Conservation (phyloP, 495 filamentous ascomycete species). For the Hypoxylon fragiforme region DNA sequence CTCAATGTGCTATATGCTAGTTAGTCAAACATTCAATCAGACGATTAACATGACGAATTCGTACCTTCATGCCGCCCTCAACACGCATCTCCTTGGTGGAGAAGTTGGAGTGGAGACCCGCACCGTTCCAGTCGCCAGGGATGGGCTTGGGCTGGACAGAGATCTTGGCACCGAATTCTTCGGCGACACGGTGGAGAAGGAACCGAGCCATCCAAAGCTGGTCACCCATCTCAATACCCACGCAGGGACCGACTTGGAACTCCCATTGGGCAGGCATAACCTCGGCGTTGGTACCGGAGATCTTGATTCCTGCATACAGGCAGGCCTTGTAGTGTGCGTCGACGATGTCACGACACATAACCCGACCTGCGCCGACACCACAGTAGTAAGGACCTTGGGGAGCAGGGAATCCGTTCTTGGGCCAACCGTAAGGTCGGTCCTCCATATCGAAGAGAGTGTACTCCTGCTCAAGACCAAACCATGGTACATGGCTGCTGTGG, state of each 20-base stretch:
- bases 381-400: slow-evolving; percentile 98
- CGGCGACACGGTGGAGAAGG: slow-evolving; percentile 92
- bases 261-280: slow-evolving; percentile 99
- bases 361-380: slow-evolving; percentile 95
- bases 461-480: slow-evolving; percentile 99
- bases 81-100: slow-evolving; percentile 83
- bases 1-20: slow-evolving; percentile 62
- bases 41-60: neutral
- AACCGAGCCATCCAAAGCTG: slow-evolving; percentile 97
- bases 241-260: slow-evolving; percentile 96
- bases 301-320: slow-evolving; percentile 86
- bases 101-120: slow-evolving; percentile 92
- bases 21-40: slow-evolving; percentile 3
- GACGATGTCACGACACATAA: slow-evolving; percentile 97
- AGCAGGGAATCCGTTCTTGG: slow-evolving; percentile 92
- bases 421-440: slow-evolving; percentile 94
- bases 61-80: slow-evolving; percentile 87
- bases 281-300: slow-evolving; percentile 98
- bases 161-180: slow-evolving; percentile 96
- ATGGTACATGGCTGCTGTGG: slow-evolving; percentile 79
- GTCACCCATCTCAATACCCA: slow-evolving; percentile 92
- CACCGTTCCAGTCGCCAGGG: slow-evolving; percentile 99
- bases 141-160: slow-evolving; percentile 98
- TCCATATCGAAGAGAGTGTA: slow-evolving; percentile 86
- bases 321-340: slow-evolving; percentile 99